These are phyloP conservation scores for Cryptomeria japonica DNA, from an alignment of 75 land plant genomes.

Conservation along the genomic window DNA sequence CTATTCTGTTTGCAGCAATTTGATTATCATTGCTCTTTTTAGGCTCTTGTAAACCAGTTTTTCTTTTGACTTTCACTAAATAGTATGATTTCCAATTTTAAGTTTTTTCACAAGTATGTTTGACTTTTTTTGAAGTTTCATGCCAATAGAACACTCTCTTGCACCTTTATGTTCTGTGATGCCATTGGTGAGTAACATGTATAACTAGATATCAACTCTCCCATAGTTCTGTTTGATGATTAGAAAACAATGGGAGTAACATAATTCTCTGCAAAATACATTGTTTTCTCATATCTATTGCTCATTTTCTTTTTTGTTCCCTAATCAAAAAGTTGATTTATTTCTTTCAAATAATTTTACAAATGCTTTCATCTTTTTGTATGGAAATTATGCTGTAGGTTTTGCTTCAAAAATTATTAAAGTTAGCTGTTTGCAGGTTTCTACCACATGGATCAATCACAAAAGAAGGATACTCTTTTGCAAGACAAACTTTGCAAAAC, in stretches of 20 bases:
- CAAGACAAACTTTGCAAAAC: background rate
- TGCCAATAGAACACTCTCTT: background rate
- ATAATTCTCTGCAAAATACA: background rate
- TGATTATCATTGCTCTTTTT: background rate
- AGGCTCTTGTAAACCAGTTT: background rate
- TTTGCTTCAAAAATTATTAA: background rate
- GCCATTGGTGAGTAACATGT: background rate
- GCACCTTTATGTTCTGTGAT: background rate
- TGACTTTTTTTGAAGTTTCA: background rate
- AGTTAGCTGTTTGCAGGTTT: conserved; percentile 4
- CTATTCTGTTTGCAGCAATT: background rate
- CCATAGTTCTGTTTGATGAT: background rate
- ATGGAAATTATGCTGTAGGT: background rate
- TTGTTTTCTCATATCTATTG: background rate
- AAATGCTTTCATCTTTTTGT: background rate
- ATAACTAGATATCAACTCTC: background rate
- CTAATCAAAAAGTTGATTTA: background rate
- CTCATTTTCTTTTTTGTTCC: background rate
- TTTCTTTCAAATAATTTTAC: background rate
- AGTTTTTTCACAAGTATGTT: background rate
- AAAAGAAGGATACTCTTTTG: background rate
- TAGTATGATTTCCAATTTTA: background rate
- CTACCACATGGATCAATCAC: background rate
- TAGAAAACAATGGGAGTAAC: background rate
- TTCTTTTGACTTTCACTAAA: background rate